Evolutionary conservation across 1,284 basidiomycete genomes (phyloP).

Genomic region (Leccinum pseudoinsigne): DNA sequence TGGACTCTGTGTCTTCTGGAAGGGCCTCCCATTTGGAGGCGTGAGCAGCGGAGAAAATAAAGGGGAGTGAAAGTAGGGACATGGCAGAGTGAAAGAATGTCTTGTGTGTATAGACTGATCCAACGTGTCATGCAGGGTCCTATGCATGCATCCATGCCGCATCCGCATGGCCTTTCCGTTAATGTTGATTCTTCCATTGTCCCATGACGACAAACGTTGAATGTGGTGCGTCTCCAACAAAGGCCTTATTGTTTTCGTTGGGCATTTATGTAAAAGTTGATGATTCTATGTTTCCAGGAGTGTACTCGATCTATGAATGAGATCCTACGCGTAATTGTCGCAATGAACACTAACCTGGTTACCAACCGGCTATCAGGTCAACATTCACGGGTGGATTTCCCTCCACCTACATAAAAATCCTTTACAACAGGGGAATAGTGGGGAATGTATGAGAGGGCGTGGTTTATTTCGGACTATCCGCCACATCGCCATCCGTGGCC

Average conservation of each 20-base stretch:
- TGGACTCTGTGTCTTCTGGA: slow-evolving; percentile 1
- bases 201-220: neutral
- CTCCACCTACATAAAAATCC: no score
- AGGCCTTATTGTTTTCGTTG: neutral
- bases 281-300: neutral
- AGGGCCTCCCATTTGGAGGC: slow-evolving; percentile 27
- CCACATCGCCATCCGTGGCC: no score
- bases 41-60: slow-evolving; percentile 29
- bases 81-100: neutral
- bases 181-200: neutral
- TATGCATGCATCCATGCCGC: neutral
- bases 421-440: no score
- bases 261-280: neutral
- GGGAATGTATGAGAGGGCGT: no score
- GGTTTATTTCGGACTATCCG: no score
- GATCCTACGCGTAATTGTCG: no score
- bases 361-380: no score
- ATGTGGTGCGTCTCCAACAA: neutral
- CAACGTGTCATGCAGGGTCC: neutral
- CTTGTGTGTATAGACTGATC: neutral
- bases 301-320: no score
- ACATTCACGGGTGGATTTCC: no score
- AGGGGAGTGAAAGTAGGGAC: slow-evolving; percentile 19
- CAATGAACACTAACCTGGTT: no score
- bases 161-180: neutral